Conservation (phyloP, 805 yeast species). For the Jamesozyma jinghongensis region DNA sequence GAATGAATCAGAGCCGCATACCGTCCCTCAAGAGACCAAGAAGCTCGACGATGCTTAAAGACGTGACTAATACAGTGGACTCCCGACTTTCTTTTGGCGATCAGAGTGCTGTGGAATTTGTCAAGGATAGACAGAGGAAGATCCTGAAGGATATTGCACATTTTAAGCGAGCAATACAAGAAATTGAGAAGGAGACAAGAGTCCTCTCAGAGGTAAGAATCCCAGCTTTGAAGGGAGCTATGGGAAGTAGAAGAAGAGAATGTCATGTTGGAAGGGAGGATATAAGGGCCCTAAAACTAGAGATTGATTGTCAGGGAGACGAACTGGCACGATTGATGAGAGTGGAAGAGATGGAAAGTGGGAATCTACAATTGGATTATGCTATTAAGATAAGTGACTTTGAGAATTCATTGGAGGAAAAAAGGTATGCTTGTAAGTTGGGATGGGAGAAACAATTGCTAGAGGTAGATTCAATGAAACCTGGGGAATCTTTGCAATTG, state of each 20-base stretch:
- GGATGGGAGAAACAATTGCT: slow-evolving; percentile 17
- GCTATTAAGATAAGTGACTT: slow-evolving; percentile 18
- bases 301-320: slow-evolving; percentile 12
- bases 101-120: slow-evolving; percentile 25
- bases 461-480: slow-evolving; percentile 24
- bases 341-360: slow-evolving; percentile 15
- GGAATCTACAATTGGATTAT: slow-evolving; percentile 17
- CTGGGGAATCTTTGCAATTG: slow-evolving; percentile 23
- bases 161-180: slow-evolving; percentile 21
- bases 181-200: slow-evolving; percentile 20
- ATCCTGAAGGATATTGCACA: slow-evolving; percentile 23
- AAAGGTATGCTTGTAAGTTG: slow-evolving; percentile 10
- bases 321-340: slow-evolving; percentile 12
- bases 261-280: slow-evolving; percentile 9
- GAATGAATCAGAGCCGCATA: not conserved
- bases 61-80: slow-evolving; percentile 6
- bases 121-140: slow-evolving; percentile 27
- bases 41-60: slow-evolving; percentile 1
- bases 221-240: slow-evolving; percentile 8
- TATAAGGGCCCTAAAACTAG: slow-evolving; percentile 5
- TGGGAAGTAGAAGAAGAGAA: slow-evolving; percentile 14
- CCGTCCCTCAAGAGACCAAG: slow-evolving; percentile 1
- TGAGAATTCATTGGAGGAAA: slow-evolving; percentile 17
- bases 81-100: slow-evolving; percentile 19
- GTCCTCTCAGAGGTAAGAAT: slow-evolving; percentile 9